These are phyloP conservation scores for Termitomyces sp. DNA, from an alignment of 768 basidiomycete species.

Conservation along the genomic window DNA sequence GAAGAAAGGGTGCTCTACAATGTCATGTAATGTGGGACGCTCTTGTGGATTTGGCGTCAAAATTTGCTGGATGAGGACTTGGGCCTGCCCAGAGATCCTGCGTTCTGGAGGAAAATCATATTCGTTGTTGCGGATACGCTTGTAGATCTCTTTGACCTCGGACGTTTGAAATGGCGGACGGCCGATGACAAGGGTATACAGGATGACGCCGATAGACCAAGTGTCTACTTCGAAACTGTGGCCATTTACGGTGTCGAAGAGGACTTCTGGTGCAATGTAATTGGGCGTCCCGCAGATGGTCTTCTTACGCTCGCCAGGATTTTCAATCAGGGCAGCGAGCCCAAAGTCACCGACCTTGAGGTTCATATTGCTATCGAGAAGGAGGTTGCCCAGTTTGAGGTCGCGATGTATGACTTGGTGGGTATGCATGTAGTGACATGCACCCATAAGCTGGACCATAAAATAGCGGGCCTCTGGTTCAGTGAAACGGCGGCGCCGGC, in stretches of 20 bases:
- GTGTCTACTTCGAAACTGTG: constrained; percentile 99
- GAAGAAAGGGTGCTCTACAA: constrained; percentile 85
- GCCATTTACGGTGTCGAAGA: constrained; percentile 93
- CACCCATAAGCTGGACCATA: constrained; percentile 91
- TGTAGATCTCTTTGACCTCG: constrained; percentile 95
- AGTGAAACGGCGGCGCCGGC: constrained; percentile 78
- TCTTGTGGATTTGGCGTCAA: constrained; percentile 78
- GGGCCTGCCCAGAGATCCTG: constrained; percentile 62
- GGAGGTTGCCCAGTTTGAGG: constrained; percentile 93
- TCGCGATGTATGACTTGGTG: constrained; percentile 98
- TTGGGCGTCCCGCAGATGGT: constrained; percentile 99
- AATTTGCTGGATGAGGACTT: constrained; percentile 77
- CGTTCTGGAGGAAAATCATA: constrained; percentile 88
- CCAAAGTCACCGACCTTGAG: constrained; percentile 98
- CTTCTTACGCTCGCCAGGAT: constrained; percentile 95
- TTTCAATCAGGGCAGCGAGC: constrained; percentile 93
- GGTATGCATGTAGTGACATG: constrained; percentile 95
- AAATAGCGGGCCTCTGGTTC: constrained; percentile 93
- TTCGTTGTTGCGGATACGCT: constrained; percentile 89
- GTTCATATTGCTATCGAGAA: constrained; percentile 89
- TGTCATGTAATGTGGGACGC: constrained; percentile 80
- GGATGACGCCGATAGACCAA: constrained; percentile 95
- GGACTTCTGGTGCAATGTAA: constrained; percentile 96
- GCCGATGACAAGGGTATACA: constrained; percentile 92
- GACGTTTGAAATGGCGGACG: constrained; percentile 99